Base-by-base conservation (phyloP, 2,329 filamentous ascomycete genomes). In the Ascochyta rabiei region DNA sequence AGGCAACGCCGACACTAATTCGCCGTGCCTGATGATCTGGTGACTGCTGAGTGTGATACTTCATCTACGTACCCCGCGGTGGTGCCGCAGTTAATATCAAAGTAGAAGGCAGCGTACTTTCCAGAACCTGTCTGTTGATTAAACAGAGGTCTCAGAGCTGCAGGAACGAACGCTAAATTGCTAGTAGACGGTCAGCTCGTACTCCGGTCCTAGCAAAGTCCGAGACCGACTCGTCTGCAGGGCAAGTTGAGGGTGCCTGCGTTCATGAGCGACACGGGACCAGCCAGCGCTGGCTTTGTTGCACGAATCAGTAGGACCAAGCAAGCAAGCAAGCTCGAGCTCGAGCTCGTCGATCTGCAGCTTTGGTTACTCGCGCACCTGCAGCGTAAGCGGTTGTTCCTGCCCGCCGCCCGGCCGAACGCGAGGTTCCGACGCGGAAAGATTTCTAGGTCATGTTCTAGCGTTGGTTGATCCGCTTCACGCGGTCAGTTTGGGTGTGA, bases 61-160 rank as follows among this genome's bases (percentile, higher is more conserved):
- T 68, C 63, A 71, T 73, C 63, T 67, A 73, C 64, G 69, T 70
- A 68, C 68, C 70, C 68, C 69, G 68, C 70, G 64, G 59, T 48
- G 38, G 64, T 57, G 57, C 64, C 61, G 60, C 61, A 53, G 34
- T 59, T 60, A 64, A 62, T 71, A 66, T 71, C 59, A 59, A 28
- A 12, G 48, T 52, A 50, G 48, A 53, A 59, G 38, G 62, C 56
- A 63, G 64, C 60, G 57, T 53, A 59, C 62, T 62, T 62, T 56
- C 63, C 61, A 62, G 67, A 66, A 64, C 7, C 48, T 39, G 42
- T 12, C 33, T 26, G 16, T 54, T 24, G 41, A 26, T 15, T 39
- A 26, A 31, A 12, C 23, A 26, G 9, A 39, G 13, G 41, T 26
- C 21, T 48, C 28, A 26, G 34, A 43, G 44, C 45, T 48, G 44